Conservation (phyloP, 2,329 filamentous ascomycete genomes). For the Alternaria sp. region DNA sequence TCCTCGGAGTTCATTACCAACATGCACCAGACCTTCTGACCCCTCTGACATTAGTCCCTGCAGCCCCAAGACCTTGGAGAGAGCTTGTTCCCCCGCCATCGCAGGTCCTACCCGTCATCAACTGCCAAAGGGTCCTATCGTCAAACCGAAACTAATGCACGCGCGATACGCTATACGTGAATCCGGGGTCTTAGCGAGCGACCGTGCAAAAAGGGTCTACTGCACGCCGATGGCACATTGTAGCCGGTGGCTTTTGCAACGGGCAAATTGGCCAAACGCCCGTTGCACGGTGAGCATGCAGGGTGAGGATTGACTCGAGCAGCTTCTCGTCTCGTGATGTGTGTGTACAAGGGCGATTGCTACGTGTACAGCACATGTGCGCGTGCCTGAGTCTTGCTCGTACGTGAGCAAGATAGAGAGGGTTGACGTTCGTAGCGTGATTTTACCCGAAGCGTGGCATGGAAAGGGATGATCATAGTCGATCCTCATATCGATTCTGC, state of each 20-base stretch:
- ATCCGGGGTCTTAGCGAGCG: neutral
- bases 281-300: neutral
- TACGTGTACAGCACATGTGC: neutral
- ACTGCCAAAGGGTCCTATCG: neutral
- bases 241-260: neutral
- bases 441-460: neutral
- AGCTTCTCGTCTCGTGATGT: neutral
- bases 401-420: neutral
- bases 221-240: neutral
- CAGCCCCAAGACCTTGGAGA: conserved; percentile 2
- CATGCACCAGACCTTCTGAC: neutral
- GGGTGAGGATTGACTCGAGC: neutral
- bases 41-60: neutral
- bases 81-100: conserved; percentile 1
- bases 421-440: neutral
- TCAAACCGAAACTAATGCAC: neutral
- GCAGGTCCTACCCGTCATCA: neutral
- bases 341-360: neutral
- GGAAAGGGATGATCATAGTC: neutral
- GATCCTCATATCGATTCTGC: neutral
- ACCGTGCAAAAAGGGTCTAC: neutral
- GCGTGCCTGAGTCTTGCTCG: neutral
- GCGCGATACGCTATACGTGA: neutral
- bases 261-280: neutral
- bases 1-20: neutral